Percentiles rank a stretch among this genome's conserved stretches.
phyloP scores from a whole-genome alignment of 495 filamentous ascomycete genomes.

The Annulohypoxylon bovei region DNA sequence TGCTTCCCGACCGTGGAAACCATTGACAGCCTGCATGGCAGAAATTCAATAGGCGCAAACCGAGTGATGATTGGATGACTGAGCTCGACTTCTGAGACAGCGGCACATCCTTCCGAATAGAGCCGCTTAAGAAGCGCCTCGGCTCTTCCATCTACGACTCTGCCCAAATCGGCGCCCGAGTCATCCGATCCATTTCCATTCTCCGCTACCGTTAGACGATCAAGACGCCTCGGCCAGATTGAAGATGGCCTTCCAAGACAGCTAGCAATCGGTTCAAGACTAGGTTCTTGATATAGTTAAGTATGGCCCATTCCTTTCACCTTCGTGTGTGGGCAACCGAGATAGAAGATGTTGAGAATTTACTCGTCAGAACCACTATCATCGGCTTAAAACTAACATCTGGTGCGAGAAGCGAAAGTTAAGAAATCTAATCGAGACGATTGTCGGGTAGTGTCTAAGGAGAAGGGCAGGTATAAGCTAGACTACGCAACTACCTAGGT shows the following conservation, averaged over 20 bases:
- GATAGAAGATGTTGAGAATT: background rate
- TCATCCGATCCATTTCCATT: background rate
- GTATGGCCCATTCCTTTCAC: background rate
- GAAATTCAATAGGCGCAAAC: constrained; percentile 32
- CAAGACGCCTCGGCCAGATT: background rate
- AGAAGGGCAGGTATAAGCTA: too few species aligned
- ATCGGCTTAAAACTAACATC: background rate
- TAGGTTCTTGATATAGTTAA: background rate
- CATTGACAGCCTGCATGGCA: constrained; percentile 2
- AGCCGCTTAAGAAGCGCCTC: constrained; percentile 36
- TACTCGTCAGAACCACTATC: background rate
- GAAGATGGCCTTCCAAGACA: background rate
- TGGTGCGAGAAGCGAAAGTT: too few species aligned
- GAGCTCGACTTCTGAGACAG: constrained; percentile 34
- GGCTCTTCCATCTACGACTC: constrained; percentile 6
- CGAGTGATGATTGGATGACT: constrained; percentile 32
- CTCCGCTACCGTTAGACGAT: background rate
- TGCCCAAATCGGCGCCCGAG: background rate
- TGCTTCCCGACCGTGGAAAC: constrained; percentile 4
- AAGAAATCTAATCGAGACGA: too few species aligned
- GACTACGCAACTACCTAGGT: too few species aligned
- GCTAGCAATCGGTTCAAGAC: background rate
- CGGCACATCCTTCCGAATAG: constrained; percentile 38
- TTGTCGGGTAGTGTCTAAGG: too few species aligned
- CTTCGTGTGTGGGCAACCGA: background rate